These are phyloP conservation scores for Boletus huronensis DNA, from an alignment of 768 basidiomycete species.

Conservation along the genomic window DNA sequence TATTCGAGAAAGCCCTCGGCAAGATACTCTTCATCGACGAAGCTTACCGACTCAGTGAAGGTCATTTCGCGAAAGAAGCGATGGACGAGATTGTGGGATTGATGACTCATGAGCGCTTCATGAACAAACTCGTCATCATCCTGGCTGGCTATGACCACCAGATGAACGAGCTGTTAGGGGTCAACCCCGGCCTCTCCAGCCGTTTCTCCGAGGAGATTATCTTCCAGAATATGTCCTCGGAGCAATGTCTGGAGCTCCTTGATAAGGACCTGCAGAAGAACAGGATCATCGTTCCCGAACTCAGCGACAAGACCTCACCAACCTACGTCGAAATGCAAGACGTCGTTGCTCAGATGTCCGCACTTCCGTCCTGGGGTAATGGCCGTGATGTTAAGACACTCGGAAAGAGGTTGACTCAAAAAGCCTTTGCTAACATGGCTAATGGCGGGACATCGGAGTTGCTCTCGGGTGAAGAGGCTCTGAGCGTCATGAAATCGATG, in stretches of 20 bases:
- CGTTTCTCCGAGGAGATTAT: slow-evolving; percentile 63
- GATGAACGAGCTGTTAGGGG: slow-evolving; percentile 56
- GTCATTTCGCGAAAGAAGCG: slow-evolving; percentile 68
- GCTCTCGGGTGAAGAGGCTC: slow-evolving; percentile 29
- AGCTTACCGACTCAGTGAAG: slow-evolving; percentile 61
- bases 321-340: slow-evolving; percentile 32
- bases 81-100: slow-evolving; percentile 70
- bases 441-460: slow-evolving; percentile 16
- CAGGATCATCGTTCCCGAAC: slow-evolving; percentile 35
- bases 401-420: slow-evolving; percentile 44
- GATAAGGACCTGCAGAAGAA: slow-evolving; percentile 44
- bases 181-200: slow-evolving; percentile 66
- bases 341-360: slow-evolving; percentile 41
- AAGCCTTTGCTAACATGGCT: slow-evolving; percentile 34
- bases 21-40: slow-evolving; percentile 73
- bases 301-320: slow-evolving; percentile 20
- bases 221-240: slow-evolving; percentile 53
- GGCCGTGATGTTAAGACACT: slow-evolving; percentile 61
- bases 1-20: slow-evolving; percentile 64
- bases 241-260: slow-evolving; percentile 51
- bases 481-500: slow-evolving; percentile 26
- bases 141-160: slow-evolving; percentile 70
- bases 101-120: slow-evolving; percentile 56
- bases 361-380: slow-evolving; percentile 62
- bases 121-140: slow-evolving; percentile 61